These are phyloP conservation scores for Fomitopsis betulina DNA, from an alignment of 1,284 basidiomycete genomes.

Conservation along the genomic window DNA sequence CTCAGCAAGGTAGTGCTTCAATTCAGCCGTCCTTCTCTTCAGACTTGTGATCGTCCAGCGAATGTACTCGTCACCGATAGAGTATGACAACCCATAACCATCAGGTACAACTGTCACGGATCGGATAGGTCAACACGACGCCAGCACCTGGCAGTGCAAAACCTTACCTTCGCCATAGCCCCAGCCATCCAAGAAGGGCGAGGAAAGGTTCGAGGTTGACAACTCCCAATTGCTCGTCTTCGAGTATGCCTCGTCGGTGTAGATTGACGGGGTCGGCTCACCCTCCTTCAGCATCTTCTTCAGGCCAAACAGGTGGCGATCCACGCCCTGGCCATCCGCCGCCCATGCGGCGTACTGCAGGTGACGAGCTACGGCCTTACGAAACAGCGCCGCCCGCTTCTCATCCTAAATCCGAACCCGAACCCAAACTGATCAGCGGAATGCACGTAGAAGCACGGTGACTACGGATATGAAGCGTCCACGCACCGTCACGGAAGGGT, in stretches of 20 bases:
- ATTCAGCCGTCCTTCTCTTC: conserved; percentile 58
- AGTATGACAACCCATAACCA: conserved; percentile 92
- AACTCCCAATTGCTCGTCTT: conserved; percentile 88
- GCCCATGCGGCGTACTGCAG: conserved; percentile 88
- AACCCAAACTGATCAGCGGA: conserved; percentile 10
- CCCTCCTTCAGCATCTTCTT: conserved; percentile 79
- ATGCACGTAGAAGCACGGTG: conserved; percentile 11
- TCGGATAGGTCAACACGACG: conserved; percentile 2
- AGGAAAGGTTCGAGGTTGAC: conserved; percentile 86
- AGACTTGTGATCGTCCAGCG: conserved; percentile 91
- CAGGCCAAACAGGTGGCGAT: conserved; percentile 92
- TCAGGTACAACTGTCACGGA: conserved; percentile 70
- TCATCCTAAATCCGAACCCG: conserved; percentile 38
- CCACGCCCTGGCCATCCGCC: conserved; percentile 92
- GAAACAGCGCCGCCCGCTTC: conserved; percentile 69
- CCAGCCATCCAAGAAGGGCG: conserved; percentile 88
- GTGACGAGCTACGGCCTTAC: conserved; percentile 78
- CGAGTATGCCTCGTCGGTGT: conserved; percentile 72
- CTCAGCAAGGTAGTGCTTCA: conserved; percentile 73
- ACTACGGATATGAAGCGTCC: background rate
- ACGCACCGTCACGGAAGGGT: conserved; percentile 49
- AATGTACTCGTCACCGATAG: conserved; percentile 84
- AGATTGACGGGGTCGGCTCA: conserved; percentile 77
- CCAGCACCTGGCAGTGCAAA: background rate
- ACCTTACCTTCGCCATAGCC: conserved; percentile 89